These are phyloP conservation scores for Saccharum officinarum DNA, from an alignment of 176 grass and related monocot genomes.

Conservation along the genomic window DNA sequence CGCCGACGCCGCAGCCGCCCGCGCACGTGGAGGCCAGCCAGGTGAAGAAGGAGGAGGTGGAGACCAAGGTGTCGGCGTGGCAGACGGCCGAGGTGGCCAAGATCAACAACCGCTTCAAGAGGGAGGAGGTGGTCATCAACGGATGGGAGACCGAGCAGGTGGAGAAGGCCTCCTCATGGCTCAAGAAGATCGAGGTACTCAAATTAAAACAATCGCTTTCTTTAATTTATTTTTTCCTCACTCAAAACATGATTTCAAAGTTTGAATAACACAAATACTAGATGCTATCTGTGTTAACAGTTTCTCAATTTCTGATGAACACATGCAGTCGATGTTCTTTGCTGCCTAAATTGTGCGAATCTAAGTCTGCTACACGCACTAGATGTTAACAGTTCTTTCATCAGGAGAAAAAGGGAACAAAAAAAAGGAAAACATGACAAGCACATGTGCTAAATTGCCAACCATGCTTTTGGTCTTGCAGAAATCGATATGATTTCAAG, in stretches of 20 bases:
- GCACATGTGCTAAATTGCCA: neutral
- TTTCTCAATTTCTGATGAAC: neutral
- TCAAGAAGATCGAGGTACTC: conserved; percentile 93
- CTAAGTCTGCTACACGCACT: neutral
- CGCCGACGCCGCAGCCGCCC: neutral
- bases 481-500: neutral
- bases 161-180: conserved; percentile 64
- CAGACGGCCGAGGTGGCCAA: conserved; percentile 85
- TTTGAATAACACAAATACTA: neutral
- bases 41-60: conserved; percentile 95
- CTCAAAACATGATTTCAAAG: neutral
- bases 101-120: conserved; percentile 92
- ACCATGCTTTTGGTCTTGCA: neutral
- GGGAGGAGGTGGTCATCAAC: conserved; percentile 90
- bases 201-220: too few species aligned
- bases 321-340: neutral
- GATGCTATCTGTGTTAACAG: neutral
- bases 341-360: neutral
- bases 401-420: neutral
- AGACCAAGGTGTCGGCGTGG: conserved; percentile 94
- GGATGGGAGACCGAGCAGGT: conserved; percentile 82
- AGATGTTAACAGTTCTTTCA: neutral
- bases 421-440: neutral
- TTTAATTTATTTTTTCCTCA: too few species aligned
- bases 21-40: conserved; percentile 50